A percentile compares a stretch with the other conserved stretches of the same genome.
Conservation (phyloP, 257 asterid genomes). For the Nyctanthes arbortristis region DNA sequence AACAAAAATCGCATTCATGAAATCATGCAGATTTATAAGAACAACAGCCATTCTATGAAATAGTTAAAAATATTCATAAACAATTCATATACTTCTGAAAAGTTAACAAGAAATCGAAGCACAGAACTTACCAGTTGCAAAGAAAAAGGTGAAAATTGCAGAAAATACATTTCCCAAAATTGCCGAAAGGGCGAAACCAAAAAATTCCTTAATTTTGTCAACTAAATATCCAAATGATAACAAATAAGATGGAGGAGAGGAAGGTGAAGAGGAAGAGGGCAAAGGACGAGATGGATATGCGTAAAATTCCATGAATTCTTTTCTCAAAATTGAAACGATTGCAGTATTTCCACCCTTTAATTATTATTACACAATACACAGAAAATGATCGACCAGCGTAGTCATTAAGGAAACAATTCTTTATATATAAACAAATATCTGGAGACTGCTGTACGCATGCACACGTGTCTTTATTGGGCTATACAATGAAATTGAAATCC, state of each 20-base stretch:
- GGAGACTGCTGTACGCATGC: too few relatives aligned
- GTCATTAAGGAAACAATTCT: background rate
- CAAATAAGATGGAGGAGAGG: slow-evolving; percentile 28
- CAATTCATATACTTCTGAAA: background rate
- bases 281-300: slow-evolving; percentile 65
- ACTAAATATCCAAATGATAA: slow-evolving; percentile 50
- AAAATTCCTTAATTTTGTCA: slow-evolving; percentile 63
- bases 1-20: slow-evolving; percentile 9
- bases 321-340: background rate
- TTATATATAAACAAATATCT: too few relatives aligned
- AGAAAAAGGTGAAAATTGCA: slow-evolving; percentile 86
- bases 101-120: background rate
- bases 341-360: background rate
- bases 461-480: too few relatives aligned
- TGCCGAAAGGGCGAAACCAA: slow-evolving; percentile 68
- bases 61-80: background rate
- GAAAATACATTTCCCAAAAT: slow-evolving; percentile 82
- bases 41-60: background rate
- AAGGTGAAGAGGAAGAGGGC: too few relatives aligned
- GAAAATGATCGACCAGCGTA: background rate
- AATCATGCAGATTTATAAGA: slow-evolving; percentile 21
- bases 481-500: too few relatives aligned
- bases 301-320: slow-evolving; percentile 73
- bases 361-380: background rate
- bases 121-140: slow-evolving; percentile 71